A percentile compares a stretch with the other conserved stretches of the same genome.
Evolutionary conservation across 2,329 filamentous ascomycete species (phyloP).

Genomic region (Aspergillus sp.): DNA sequence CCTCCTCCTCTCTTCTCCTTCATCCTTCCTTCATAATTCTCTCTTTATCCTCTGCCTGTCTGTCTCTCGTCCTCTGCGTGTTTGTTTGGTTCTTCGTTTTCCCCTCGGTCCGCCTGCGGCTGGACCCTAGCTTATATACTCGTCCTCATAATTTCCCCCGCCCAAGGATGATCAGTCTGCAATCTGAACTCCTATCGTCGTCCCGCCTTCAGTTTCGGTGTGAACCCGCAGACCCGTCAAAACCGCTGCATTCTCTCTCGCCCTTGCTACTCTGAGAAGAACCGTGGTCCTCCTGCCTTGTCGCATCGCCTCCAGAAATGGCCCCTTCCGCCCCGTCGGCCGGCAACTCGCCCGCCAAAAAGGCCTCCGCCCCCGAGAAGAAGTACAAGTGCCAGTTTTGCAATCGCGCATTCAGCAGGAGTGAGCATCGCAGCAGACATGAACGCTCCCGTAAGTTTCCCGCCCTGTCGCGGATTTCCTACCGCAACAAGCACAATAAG

Average conservation of each 20-base stretch:
- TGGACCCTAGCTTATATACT: conserved; percentile 25
- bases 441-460: conserved; percentile 87
- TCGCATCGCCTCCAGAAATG: conserved; percentile 22
- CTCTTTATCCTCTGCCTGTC: conserved; percentile 15
- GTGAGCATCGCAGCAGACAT: conserved; percentile 92
- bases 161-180: conserved; percentile 38
- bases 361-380: conserved; percentile 77
- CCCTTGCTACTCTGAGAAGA: conserved; percentile 19
- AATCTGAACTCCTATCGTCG: conserved; percentile 31
- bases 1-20: conserved; percentile 9
- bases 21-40: conserved; percentile 12
- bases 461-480: conserved; percentile 1
- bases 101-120: conserved; percentile 29
- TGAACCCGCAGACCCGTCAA: conserved; percentile 33
- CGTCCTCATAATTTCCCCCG: conserved; percentile 17
- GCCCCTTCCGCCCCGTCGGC: conserved; percentile 49
- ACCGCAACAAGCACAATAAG: no score
- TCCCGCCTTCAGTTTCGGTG: conserved; percentile 35
- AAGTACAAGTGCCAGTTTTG: conserved; percentile 99
- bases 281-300: conserved; percentile 10
- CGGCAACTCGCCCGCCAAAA: conserved; percentile 68
- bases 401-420: conserved; percentile 92
- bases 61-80: conserved; percentile 9
- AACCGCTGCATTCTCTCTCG: conserved; percentile 24
- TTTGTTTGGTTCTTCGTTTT: conserved; percentile 5